A percentile compares a stretch with the other conserved stretches of the same genome.
Evolutionary conservation across 1,139 yeast genomes (phyloP).

Genomic region (Suhomyces wounanorum): DNA sequence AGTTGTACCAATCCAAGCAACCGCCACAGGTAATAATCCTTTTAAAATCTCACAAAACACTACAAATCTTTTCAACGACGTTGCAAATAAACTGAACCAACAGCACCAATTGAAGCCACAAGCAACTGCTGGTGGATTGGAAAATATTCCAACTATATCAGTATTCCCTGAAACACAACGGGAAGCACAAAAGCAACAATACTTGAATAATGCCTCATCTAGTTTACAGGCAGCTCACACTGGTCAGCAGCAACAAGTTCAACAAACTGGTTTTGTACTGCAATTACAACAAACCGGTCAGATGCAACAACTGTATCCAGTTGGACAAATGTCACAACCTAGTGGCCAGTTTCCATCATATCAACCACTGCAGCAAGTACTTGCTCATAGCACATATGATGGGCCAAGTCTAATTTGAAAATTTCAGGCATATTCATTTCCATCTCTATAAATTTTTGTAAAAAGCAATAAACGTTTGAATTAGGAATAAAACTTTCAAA

Average conservation of each 20-base stretch:
- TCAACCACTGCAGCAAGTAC: conserved; percentile 13
- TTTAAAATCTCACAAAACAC: conserved; percentile 46
- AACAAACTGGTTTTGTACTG: conserved; percentile 2
- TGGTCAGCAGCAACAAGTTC: conserved; percentile 9
- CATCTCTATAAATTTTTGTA: not conserved
- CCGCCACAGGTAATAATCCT: conserved; percentile 48
- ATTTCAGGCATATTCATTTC: conserved; percentile 5
- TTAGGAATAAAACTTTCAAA: not conserved
- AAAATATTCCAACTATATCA: conserved; percentile 58
- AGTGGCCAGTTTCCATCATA: conserved; percentile 11
- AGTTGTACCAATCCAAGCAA: conserved; percentile 23
- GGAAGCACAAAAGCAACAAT: conserved; percentile 39
- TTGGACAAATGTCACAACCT: conserved; percentile 8
- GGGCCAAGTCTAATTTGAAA: conserved; percentile 27
- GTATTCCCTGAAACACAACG: conserved; percentile 66
- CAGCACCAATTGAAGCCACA: conserved; percentile 43
- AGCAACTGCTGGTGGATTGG: conserved; percentile 70
- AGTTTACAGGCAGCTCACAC: conserved; percentile 18
- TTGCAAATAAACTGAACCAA: conserved; percentile 20
- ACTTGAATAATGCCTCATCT: conserved; percentile 38
- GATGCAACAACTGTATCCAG: conserved; percentile 9
- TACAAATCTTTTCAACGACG: conserved; percentile 33
- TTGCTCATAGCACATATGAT: conserved; percentile 18
- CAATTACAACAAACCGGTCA: conserved; percentile 6
- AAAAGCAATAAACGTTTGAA: not conserved